Conservation (phyloP, 176 grass and related monocot species). For the Ensete ventricosum region DNA sequence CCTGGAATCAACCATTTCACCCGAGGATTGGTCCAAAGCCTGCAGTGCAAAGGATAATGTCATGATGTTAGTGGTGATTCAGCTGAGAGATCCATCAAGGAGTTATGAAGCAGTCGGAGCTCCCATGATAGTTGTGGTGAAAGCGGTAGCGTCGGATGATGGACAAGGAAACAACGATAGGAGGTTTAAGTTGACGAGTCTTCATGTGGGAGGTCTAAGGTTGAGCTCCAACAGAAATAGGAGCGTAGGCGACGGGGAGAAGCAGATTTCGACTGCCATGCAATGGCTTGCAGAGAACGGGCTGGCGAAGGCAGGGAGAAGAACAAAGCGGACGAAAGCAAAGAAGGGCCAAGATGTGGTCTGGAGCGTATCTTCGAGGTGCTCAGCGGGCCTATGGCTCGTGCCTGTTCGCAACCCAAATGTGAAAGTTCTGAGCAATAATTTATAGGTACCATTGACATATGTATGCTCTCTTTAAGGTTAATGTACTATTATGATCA, state of each 20-base stretch:
- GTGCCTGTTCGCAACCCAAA: slow-evolving; percentile 74
- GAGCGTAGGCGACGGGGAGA: slow-evolving; percentile 40
- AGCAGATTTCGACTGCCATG: slow-evolving; percentile 66
- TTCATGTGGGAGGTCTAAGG: slow-evolving; percentile 72
- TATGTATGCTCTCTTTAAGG: background rate
- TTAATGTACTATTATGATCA: no score
- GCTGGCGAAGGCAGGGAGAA: slow-evolving; percentile 32
- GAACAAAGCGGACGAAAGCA: slow-evolving; percentile 7
- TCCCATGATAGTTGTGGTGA: slow-evolving; percentile 66
- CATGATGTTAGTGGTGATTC: slow-evolving; percentile 42
- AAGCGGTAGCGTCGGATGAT: slow-evolving; percentile 30
- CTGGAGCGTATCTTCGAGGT: slow-evolving; percentile 77
- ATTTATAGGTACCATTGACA: background rate
- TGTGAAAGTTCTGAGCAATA: slow-evolving; percentile 26
- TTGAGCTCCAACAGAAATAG: slow-evolving; percentile 30
- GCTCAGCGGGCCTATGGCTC: slow-evolving; percentile 83
- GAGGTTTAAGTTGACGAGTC: slow-evolving; percentile 64
- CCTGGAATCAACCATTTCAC: slow-evolving; percentile 44
- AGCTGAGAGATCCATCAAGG: slow-evolving; percentile 67
- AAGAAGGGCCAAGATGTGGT: slow-evolving; percentile 42
- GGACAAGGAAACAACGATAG: slow-evolving; percentile 20
- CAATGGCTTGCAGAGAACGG: slow-evolving; percentile 68
- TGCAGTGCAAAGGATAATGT: slow-evolving; percentile 24
- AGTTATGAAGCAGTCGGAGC: slow-evolving; percentile 65
- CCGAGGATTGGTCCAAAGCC: slow-evolving; percentile 33